Evolutionary conservation across 2,329 filamentous ascomycete genomes (phyloP).

Genomic region (Colletotrichum navitas): DNA sequence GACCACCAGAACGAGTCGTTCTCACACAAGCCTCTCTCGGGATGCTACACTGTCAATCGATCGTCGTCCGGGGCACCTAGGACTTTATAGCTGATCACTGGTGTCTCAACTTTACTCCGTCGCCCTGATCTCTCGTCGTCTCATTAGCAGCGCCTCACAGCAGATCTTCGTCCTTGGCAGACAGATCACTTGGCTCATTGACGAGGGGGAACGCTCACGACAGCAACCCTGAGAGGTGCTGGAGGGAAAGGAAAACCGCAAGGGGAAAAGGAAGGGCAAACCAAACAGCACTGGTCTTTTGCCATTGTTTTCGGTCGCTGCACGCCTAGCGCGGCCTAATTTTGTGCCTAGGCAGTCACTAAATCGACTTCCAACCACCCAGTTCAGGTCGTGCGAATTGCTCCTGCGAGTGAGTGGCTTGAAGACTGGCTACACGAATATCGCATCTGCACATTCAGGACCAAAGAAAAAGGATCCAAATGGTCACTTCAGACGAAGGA

Average conservation of each 20-base stretch:
- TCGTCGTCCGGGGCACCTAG: conserved; percentile 10
- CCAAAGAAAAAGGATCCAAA: conserved; percentile 25
- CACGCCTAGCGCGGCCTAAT: background rate
- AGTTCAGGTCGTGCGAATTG: background rate
- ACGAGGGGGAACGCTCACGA: background rate
- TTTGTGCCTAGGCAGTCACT: no score
- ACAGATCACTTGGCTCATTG: background rate
- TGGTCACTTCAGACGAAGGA: conserved; percentile 37
- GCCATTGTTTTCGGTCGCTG: background rate
- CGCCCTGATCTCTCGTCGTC: conserved; percentile 25
- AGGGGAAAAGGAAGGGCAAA: background rate
- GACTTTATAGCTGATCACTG: conserved; percentile 8
- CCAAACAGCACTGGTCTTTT: background rate
- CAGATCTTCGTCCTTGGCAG: background rate
- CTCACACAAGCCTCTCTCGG: background rate
- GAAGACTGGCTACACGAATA: background rate
- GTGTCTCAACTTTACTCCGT: conserved; percentile 11
- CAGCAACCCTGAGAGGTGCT: background rate
- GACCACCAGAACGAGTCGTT: background rate
- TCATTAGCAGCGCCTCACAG: background rate
- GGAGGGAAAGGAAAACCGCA: no score
- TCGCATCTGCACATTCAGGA: conserved; percentile 4
- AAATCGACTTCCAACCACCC: background rate
- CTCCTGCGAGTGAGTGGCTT: conserved; percentile 11
- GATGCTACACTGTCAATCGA: conserved; percentile 25